A percentile compares a stretch with the other conserved stretches of the same genome.
phyloP scores from a whole-genome alignment of 371 early-diverging fungal species.

The Globomyces sp. region DNA sequence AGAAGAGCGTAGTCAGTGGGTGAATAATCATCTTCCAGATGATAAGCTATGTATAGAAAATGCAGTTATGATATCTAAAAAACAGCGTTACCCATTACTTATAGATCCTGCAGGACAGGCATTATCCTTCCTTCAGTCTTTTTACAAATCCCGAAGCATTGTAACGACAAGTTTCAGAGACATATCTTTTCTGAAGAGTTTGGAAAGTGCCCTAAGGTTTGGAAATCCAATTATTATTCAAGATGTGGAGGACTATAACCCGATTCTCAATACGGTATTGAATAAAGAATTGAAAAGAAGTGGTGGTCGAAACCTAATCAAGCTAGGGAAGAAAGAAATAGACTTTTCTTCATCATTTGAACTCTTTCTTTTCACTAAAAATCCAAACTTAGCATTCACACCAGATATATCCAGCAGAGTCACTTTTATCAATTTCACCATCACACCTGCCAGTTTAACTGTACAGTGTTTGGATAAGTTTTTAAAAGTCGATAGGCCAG shows the following conservation, averaged over 20 bases:
- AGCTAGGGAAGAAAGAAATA: conserved; percentile 94
- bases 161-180: conserved; percentile 96
- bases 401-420: conserved; percentile 97
- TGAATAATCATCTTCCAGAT: conserved; percentile 77
- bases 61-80: conserved; percentile 93
- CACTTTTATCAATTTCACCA: conserved; percentile 98
- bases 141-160: conserved; percentile 83
- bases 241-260: conserved; percentile 96
- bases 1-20: conserved; percentile 92
- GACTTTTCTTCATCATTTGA: conserved; percentile 98
- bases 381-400: conserved; percentile 88
- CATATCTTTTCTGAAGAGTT: conserved; percentile 92
- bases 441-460: conserved; percentile 92
- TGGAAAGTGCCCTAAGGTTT: conserved; percentile 97
- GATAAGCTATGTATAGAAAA: conserved; percentile 96
- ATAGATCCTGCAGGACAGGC: conserved; percentile 98
- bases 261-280: conserved; percentile 94
- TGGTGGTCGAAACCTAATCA: conserved; percentile 95
- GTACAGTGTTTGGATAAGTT: conserved; percentile 96
- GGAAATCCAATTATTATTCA: conserved; percentile 97
- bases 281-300: conserved; percentile 95
- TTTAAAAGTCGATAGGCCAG: conserved; percentile 91
- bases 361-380: conserved; percentile 90
- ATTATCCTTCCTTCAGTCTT: conserved; percentile 81
- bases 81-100: conserved; percentile 93